Evolutionary conservation across 2,329 filamentous ascomycete genomes (phyloP).

Genomic region (Berkeleyomyces basicola): DNA sequence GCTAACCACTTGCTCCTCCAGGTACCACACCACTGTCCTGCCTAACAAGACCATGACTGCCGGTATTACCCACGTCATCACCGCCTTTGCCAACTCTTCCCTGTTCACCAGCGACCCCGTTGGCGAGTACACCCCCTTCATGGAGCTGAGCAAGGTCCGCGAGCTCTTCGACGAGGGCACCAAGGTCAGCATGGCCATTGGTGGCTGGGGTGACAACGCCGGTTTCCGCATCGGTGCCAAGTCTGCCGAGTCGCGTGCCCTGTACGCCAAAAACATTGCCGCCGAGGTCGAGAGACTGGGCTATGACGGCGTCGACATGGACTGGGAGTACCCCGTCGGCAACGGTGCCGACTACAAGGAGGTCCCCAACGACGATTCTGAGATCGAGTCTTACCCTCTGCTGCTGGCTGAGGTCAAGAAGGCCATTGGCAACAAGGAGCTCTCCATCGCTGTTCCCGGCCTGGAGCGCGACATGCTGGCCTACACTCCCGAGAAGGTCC

Average conservation of each 20-base stretch:
- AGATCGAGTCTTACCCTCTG: constrained; percentile 46
- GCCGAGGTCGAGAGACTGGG: constrained; percentile 43
- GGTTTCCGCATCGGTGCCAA: constrained; percentile 44
- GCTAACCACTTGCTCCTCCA: not conserved
- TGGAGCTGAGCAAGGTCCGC: constrained; percentile 22
- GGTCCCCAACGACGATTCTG: constrained; percentile 42
- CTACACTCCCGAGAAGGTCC: constrained; percentile 40
- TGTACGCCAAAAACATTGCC: constrained; percentile 47
- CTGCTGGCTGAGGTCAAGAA: constrained; percentile 41
- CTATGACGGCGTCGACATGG: constrained; percentile 48
- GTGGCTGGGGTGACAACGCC: constrained; percentile 54
- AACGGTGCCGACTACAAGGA: constrained; percentile 56
- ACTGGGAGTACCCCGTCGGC: constrained; percentile 50
- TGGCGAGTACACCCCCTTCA: constrained; percentile 35
- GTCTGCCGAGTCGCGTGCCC: constrained; percentile 31
- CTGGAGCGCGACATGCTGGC: constrained; percentile 49
- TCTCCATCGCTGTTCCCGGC: constrained; percentile 53
- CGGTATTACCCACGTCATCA: constrained; percentile 36
- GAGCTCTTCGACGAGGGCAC: constrained; percentile 32
- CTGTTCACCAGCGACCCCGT: constrained; percentile 29
- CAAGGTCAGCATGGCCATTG: constrained; percentile 53
- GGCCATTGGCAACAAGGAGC: constrained; percentile 37
- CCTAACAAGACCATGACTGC: not conserved
- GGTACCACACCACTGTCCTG: not conserved
- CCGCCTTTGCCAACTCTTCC: constrained; percentile 42